Conservation (phyloP, 179 eudicot genomes). For the Camellia oleifera region DNA sequence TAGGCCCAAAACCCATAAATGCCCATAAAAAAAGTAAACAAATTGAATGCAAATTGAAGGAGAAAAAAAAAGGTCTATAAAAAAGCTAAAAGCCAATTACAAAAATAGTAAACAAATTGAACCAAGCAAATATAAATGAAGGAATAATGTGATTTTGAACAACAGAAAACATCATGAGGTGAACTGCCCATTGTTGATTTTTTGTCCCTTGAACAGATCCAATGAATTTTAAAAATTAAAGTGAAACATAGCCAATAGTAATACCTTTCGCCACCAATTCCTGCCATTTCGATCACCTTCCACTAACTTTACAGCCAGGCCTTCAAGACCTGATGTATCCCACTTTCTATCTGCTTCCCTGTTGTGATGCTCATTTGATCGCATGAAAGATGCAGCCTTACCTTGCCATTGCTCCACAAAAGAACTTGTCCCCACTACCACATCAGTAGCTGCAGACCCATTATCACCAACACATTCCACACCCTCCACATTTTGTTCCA, state of each 20-base stretch:
- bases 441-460: constrained; percentile 34
- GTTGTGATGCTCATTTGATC: constrained; percentile 72
- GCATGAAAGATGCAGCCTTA: constrained; percentile 65
- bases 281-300: constrained; percentile 76
- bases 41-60: too few species aligned
- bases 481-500: constrained; percentile 30
- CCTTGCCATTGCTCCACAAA: constrained; percentile 98
- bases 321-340: constrained; percentile 87
- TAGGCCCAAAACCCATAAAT: too few species aligned
- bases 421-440: constrained; percentile 46
- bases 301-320: constrained; percentile 73
- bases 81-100: too few species aligned
- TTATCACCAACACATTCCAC: constrained; percentile 30
- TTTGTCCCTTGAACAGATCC: neutral
- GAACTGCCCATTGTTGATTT: neutral
- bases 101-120: too few species aligned
- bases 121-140: neutral
- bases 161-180: neutral
- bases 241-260: constrained; percentile 4
- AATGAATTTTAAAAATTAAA: neutral
- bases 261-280: constrained; percentile 98
- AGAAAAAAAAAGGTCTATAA: too few species aligned
- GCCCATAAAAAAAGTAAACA: too few species aligned
- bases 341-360: constrained; percentile 54
- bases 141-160: neutral